phyloP scores from a whole-genome alignment of 163 green algal species.

The Scenedesmus sp. region DNA sequence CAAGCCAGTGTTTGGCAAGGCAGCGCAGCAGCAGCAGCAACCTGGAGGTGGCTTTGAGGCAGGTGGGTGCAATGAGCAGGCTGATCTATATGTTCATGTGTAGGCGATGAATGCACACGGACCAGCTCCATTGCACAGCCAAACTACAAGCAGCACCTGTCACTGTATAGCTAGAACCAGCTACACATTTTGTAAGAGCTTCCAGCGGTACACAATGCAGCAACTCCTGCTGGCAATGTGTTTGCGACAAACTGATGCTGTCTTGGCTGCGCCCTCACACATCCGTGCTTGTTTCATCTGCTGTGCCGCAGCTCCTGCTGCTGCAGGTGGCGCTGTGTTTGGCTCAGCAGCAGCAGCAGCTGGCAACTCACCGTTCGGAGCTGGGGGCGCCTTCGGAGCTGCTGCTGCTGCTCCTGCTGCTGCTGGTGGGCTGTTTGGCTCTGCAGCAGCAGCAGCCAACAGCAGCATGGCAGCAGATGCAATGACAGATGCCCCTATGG shows the following conservation, averaged over 20 bases:
- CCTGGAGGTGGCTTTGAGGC: neutral
- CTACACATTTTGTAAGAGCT: too few relatives aligned
- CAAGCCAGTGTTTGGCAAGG: constrained; percentile 35
- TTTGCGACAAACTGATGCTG: neutral
- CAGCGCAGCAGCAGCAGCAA: constrained; percentile 13
- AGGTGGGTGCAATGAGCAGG: neutral
- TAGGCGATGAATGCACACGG: neutral
- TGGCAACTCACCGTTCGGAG: neutral
- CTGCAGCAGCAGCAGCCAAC: neutral
- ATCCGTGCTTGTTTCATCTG: neutral
- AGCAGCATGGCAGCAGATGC: constrained; percentile 1
- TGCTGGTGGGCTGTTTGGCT: neutral
- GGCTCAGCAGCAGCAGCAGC: neutral
- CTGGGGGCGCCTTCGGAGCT: neutral
- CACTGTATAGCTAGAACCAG: too few relatives aligned
- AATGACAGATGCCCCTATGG: neutral
- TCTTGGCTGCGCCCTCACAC: neutral
- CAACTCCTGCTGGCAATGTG: neutral
- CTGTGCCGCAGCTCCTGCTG: neutral
- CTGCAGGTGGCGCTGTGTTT: neutral
- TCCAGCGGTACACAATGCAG: too few relatives aligned
- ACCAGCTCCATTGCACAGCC: too few relatives aligned
- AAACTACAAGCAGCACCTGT: too few relatives aligned
- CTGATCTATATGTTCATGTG: neutral
- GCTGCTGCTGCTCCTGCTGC: neutral